Evolutionary conservation across 129 eudicot species (phyloP).

Genomic region (Flaveria brownii): DNA sequence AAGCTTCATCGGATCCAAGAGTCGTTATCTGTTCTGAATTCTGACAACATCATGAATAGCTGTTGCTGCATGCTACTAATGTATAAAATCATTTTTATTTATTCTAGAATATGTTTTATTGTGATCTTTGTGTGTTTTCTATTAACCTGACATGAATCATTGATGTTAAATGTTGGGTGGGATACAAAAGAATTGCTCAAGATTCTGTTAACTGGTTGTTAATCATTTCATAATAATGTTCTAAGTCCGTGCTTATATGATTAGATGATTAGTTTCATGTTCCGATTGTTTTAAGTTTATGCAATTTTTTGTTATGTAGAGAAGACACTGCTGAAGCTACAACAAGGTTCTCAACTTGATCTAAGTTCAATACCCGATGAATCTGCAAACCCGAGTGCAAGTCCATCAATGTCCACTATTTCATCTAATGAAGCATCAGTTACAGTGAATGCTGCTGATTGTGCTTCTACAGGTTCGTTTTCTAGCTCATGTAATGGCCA

Average conservation of each 20-base stretch:
- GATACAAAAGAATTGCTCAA: not conserved
- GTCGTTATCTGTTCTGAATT: not conserved
- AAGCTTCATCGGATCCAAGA: not conserved
- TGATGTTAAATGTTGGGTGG: not conserved
- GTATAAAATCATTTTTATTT: not conserved
- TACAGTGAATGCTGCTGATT: constrained; percentile 30
- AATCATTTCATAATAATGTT: not conserved
- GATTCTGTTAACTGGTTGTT: not conserved
- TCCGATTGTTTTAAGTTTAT: not conserved
- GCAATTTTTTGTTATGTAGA: constrained; percentile 41
- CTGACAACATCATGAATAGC: not conserved
- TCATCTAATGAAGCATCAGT: constrained; percentile 31
- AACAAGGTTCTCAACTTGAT: constrained; percentile 65
- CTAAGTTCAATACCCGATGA: constrained; percentile 30
- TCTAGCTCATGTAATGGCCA: constrained; percentile 24
- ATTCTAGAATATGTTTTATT: not conserved
- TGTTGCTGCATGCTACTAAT: not conserved
- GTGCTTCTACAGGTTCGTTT: constrained; percentile 23
- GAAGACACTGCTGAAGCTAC: constrained; percentile 72
- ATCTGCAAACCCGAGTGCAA: constrained; percentile 8
- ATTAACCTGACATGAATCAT: not conserved
- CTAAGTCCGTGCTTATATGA: not conserved
- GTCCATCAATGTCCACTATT: constrained; percentile 23
- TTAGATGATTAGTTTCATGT: constrained; percentile 1
- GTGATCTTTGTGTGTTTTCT: not conserved